These are phyloP conservation scores for Cytospora chrysosperma DNA, from an alignment of 2,329 filamentous ascomycete genomes.

Conservation along the genomic window DNA sequence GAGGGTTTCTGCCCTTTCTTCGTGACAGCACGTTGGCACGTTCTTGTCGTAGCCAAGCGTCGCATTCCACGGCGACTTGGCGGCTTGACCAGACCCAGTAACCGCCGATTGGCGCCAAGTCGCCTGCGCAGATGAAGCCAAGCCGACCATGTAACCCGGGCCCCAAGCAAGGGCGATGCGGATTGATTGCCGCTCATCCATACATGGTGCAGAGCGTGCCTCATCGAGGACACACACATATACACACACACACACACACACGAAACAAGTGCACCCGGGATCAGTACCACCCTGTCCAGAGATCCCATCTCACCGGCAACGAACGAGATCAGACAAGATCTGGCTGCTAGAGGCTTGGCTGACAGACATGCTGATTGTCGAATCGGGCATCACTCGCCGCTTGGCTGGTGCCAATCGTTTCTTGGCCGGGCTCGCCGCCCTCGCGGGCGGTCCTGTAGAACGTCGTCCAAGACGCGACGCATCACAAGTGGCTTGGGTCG, in stretches of 20 bases:
- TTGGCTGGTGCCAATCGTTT: not conserved
- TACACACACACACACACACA: too few relatives aligned
- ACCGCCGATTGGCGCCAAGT: constrained; percentile 20
- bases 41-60: not conserved
- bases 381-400: not conserved
- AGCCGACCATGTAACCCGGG: not conserved
- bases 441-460: not conserved
- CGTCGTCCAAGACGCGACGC: not conserved
- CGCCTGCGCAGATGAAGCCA: constrained; percentile 3
- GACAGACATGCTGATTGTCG: not conserved
- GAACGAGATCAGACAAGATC: not conserved
- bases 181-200: not conserved
- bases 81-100: constrained; percentile 8
- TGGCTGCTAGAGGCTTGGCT: not conserved
- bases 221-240: not conserved
- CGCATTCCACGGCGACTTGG: constrained; percentile 13
- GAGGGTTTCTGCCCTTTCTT: not conserved
- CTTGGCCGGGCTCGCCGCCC: not conserved
- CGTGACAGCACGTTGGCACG: too few relatives aligned
- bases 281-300: not conserved
- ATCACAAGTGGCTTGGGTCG: not conserved
- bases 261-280: not conserved
- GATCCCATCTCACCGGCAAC: not conserved
- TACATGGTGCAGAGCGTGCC: not conserved
- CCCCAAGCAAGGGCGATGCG: too few relatives aligned